A percentile compares a stretch with the other conserved stretches of the same genome.
Evolutionary conservation across 352 stramenopile species (phyloP).

Genomic region (Aphanomyces stellatus): DNA sequence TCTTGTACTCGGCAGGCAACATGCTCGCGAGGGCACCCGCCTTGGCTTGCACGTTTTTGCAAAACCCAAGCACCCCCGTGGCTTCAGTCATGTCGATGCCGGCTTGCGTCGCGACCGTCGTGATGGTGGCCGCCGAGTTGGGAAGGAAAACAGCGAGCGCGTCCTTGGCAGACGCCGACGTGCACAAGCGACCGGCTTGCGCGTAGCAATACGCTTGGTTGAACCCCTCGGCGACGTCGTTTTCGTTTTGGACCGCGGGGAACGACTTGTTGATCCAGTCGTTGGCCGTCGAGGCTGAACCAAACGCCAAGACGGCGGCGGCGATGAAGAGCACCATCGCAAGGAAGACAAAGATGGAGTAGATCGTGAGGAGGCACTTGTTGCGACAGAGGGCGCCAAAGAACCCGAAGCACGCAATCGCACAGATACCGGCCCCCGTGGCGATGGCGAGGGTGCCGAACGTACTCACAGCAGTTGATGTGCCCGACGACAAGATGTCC

Average conservation of each 20-base stretch:
- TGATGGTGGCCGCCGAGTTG: slow-evolving; percentile 23
- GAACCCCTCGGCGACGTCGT: slow-evolving; percentile 53
- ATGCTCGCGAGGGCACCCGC: neutral
- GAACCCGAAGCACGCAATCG: slow-evolving; percentile 43
- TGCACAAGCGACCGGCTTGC: slow-evolving; percentile 53
- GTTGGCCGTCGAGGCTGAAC: slow-evolving; percentile 29
- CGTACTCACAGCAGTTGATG: slow-evolving; percentile 23
- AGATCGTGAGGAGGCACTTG: slow-evolving; percentile 47
- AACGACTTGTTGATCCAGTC: slow-evolving; percentile 37
- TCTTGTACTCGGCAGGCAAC: slow-evolving; percentile 6
- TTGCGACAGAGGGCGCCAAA: slow-evolving; percentile 49
- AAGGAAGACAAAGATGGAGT: slow-evolving; percentile 40
- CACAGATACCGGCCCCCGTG: slow-evolving; percentile 43
- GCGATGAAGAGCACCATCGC: slow-evolving; percentile 56
- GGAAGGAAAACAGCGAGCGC: slow-evolving; percentile 47
- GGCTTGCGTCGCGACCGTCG: slow-evolving; percentile 4
- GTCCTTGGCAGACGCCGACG: slow-evolving; percentile 39
- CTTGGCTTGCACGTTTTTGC: slow-evolving; percentile 31
- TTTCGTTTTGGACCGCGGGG: slow-evolving; percentile 35
- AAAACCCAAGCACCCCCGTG: slow-evolving; percentile 49
- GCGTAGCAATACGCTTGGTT: slow-evolving; percentile 62
- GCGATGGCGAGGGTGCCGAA: slow-evolving; percentile 31
- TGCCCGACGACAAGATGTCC: slow-evolving; percentile 65
- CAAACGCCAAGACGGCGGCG: slow-evolving; percentile 40
- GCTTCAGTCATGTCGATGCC: slow-evolving; percentile 38